Conservation (phyloP, 1,284 basidiomycete genomes). For the Austroboletus novae-zelandiae region DNA sequence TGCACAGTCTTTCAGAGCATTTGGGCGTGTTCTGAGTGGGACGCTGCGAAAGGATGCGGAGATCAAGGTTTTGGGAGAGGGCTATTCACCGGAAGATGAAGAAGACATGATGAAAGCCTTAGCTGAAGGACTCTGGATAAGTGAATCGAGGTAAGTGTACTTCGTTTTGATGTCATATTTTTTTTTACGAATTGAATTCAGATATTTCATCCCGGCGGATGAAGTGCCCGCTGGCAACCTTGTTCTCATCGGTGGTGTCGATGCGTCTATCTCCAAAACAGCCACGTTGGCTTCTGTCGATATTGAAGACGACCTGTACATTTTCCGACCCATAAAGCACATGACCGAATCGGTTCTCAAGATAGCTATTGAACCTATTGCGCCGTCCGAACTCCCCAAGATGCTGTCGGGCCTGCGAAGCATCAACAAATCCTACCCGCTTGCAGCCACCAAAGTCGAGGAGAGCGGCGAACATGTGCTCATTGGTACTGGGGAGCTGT, state of each 20-base stretch:
- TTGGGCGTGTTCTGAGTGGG: constrained; percentile 93
- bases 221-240: constrained; percentile 92
- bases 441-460: constrained; percentile 94
- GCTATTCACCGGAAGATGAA: constrained; percentile 96
- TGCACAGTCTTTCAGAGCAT: constrained; percentile 93
- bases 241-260: constrained; percentile 89
- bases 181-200: constrained; percentile 33
- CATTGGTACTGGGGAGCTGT: constrained; percentile 96
- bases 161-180: not conserved
- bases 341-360: constrained; percentile 98
- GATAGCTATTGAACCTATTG: constrained; percentile 97
- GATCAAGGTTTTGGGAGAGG: constrained; percentile 96
- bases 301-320: constrained; percentile 84
- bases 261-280: constrained; percentile 92
- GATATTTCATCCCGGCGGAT: constrained; percentile 87
- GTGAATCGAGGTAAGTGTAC: constrained; percentile 75
- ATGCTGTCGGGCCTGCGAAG: constrained; percentile 97
- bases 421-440: constrained; percentile 97
- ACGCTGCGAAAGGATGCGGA: constrained; percentile 80
- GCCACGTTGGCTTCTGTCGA: constrained; percentile 81
- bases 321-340: constrained; percentile 94
- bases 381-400: constrained; percentile 96
- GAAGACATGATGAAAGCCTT: constrained; percentile 94
- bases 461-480: constrained; percentile 98
- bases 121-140: constrained; percentile 88